These are phyloP conservation scores for Nicotiana obtusifolia DNA, from an alignment of 257 asterid genomes.

Conservation along the genomic window DNA sequence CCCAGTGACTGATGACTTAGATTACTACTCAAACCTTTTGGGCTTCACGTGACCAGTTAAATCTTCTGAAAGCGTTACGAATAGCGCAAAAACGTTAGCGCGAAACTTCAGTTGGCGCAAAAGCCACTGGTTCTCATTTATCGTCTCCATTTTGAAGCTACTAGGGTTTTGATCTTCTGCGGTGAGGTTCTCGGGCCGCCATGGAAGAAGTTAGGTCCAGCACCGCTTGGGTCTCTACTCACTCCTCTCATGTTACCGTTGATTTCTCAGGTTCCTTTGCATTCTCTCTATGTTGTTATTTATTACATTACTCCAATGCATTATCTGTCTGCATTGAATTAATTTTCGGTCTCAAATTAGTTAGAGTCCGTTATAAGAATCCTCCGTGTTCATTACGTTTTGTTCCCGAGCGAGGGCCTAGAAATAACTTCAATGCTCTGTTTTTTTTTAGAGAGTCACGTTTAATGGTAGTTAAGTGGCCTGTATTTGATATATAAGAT, in stretches of 20 bases:
- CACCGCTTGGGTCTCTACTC: conserved; percentile 88
- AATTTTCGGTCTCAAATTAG: neutral
- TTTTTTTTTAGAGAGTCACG: neutral
- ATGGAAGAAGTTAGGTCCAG: conserved; percentile 85
- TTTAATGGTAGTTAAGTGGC: neutral
- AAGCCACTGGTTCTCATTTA: neutral
- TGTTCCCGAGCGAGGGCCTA: neutral
- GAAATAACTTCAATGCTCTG: neutral
- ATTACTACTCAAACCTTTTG: neutral
- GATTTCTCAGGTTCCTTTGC: conserved; percentile 53
- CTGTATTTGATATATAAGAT: neutral
- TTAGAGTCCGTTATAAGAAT: neutral
- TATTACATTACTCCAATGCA: neutral
- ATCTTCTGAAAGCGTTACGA: neutral
- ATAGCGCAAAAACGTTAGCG: neutral
- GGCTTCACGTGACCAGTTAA: neutral
- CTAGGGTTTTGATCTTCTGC: neutral
- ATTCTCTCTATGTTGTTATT: neutral
- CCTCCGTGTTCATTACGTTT: neutral
- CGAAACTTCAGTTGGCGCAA: neutral
- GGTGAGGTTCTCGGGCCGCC: conserved; percentile 5
- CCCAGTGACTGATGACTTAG: neutral
- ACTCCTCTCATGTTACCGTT: conserved; percentile 74
- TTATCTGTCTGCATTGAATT: neutral
- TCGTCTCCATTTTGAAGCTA: neutral